Evolutionary conservation across 176 grass and related monocot species (phyloP), one percentile per base, ranked within the genome.

Genomic region (Alopecurus myosuroides): DNA sequence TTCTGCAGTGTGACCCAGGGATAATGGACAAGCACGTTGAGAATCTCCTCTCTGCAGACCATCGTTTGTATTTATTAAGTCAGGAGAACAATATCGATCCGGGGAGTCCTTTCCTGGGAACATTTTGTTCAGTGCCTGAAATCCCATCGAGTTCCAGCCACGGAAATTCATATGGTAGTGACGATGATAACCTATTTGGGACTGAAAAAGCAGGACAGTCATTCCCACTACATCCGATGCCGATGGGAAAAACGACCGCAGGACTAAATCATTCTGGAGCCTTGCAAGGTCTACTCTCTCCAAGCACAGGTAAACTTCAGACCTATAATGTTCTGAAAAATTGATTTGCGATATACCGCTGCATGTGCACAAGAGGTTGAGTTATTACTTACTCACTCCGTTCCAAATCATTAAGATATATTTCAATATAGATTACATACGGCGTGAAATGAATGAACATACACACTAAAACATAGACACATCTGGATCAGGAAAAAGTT

Each of bases 21-120:
- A 72, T 72, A 72, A 72, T 72, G 69, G 69, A 72, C 69, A 72
- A 72, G 69, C 69, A 72, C 69, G 9, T 46, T 72, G 41, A 26
- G 41, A 72, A 72, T 28, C 69, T 72, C 40, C 69, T 72, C 40
- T 29, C 23, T 28, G 15, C 1, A 46, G 14, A 72, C 41, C 23
- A 72, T 15, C 69, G 6, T 45, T 44, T 72, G 29, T 72, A 45
- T 45, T 72, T 72, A 46, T 46, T 72, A 72, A 46, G 41, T 72
- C 40, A 72, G 23, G 40, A 73, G 70, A 29, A 18, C 40, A 73
- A 29, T 46, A 73, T 45, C 23, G 29, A 46, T 73, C 23, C 23
- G 26, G 13, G 45, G 70, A 29, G 70, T 19, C 25, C 70, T 48
- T 73, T 44, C 18, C 17, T 3, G 23, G 41, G 25, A 44, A 73